Conservation (phyloP, 192 early-diverging fungal species). For the Coemansia sp. region DNA sequence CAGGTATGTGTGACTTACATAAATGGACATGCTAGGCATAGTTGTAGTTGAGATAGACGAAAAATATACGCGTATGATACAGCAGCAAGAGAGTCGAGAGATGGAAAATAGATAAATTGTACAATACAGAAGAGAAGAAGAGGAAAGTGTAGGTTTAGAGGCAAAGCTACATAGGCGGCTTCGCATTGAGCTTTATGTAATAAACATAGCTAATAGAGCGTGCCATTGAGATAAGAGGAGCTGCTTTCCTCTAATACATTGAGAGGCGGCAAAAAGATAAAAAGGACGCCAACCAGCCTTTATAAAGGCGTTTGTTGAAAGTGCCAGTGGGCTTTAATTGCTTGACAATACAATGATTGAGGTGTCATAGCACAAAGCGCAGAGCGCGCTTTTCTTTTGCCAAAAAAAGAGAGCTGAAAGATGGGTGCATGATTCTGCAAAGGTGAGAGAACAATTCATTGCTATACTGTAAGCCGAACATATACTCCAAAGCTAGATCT, state of each 20-base stretch:
- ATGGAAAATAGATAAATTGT: background rate
- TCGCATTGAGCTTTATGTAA: background rate
- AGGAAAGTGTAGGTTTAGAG: background rate
- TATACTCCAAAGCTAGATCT: constrained; percentile 5
- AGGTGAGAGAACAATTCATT: background rate
- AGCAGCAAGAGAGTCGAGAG: background rate
- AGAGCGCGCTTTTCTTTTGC: background rate
- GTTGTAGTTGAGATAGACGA: background rate
- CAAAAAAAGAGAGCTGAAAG: too few relatives aligned
- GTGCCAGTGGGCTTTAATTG: background rate
- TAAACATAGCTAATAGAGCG: background rate
- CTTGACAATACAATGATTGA: background rate
- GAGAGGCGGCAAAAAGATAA: background rate
- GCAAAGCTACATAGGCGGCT: background rate
- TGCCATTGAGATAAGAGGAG: background rate
- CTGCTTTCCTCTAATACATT: background rate
- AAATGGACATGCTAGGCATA: background rate
- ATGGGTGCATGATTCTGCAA: background rate
- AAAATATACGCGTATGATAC: background rate
- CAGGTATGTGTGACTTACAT: too few relatives aligned
- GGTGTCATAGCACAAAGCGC: constrained; percentile 7
- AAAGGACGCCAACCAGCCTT: background rate
- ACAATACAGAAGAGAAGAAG: background rate
- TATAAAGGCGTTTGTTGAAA: background rate
- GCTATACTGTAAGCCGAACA: too few relatives aligned